These are phyloP conservation scores for Cyphellophora attinorum DNA, from an alignment of 2,329 filamentous ascomycete species.

Conservation along the genomic window DNA sequence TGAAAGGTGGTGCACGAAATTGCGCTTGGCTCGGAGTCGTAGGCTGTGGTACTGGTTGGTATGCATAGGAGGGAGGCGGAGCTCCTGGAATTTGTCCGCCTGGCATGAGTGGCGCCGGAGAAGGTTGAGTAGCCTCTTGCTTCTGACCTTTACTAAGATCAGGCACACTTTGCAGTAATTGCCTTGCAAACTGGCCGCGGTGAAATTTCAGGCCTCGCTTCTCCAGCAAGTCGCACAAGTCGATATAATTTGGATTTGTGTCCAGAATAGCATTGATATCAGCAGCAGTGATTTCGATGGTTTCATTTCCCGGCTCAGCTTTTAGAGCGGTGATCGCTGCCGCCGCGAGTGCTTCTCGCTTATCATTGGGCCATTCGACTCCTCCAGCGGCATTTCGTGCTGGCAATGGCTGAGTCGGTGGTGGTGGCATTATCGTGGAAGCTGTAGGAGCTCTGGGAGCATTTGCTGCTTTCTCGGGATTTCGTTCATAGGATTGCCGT, in stretches of 20 bases:
- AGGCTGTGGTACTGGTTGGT: background rate
- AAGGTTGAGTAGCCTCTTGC: conserved; percentile 1
- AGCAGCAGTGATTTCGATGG: conserved; percentile 26
- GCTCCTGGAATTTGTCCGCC: background rate
- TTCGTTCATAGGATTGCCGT: conserved; percentile 8
- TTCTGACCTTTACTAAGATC: conserved; percentile 10
- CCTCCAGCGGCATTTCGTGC: conserved; percentile 6
- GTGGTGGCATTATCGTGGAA: background rate
- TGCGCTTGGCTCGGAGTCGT: background rate
- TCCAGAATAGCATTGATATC: conserved; percentile 40
- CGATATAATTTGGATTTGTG: conserved; percentile 45
- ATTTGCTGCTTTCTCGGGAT: background rate
- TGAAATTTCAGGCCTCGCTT: conserved; percentile 39
- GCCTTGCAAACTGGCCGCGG: conserved; percentile 43
- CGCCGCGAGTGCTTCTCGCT: conserved; percentile 41
- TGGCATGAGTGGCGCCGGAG: background rate
- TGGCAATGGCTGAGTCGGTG: background rate
- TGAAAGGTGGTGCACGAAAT: background rate
- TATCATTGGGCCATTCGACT: conserved; percentile 40
- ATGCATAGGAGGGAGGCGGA: background rate
- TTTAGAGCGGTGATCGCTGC: conserved; percentile 40
- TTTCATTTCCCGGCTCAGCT: conserved; percentile 29
- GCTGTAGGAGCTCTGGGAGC: background rate
- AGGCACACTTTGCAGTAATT: conserved; percentile 28
- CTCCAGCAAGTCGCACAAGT: conserved; percentile 46